Conservation (phyloP, 1,139 yeast genomes). For the Kluyveromyces marxianus region DNA sequence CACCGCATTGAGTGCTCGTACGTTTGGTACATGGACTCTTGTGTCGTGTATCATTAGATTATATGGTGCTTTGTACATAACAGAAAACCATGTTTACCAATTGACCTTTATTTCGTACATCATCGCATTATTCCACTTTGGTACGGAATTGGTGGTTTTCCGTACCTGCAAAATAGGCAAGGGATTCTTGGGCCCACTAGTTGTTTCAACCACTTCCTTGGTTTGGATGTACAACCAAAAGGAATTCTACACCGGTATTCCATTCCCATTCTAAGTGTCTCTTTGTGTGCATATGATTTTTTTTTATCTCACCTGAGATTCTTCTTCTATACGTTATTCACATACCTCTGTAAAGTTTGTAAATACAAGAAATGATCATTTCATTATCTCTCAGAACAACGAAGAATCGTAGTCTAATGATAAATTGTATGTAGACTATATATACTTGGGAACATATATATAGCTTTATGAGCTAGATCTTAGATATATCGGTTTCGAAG, state of each 20-base stretch:
- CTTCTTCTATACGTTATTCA: not conserved
- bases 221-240: constrained; percentile 56
- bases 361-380: too few species aligned
- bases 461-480: too few species aligned
- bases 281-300: not conserved
- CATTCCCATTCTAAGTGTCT: constrained; percentile 12
- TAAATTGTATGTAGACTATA: too few species aligned
- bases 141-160: constrained; percentile 73
- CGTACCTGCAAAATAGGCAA: constrained; percentile 77
- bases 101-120: constrained; percentile 76
- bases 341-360: too few species aligned
- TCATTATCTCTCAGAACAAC: too few species aligned
- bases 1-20: constrained; percentile 78
- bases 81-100: constrained; percentile 63
- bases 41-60: constrained; percentile 77
- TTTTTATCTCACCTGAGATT: not conserved
- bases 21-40: constrained; percentile 97
- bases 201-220: constrained; percentile 53
- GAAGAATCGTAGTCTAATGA: too few species aligned
- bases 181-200: constrained; percentile 82
- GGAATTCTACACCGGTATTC: constrained; percentile 40
- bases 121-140: constrained; percentile 79
- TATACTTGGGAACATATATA: too few species aligned
- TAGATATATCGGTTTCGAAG: too few species aligned
- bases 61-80: constrained; percentile 76